phyloP scores from a whole-genome alignment of 176 grass and related monocot species.

The Olyra latifolia region DNA sequence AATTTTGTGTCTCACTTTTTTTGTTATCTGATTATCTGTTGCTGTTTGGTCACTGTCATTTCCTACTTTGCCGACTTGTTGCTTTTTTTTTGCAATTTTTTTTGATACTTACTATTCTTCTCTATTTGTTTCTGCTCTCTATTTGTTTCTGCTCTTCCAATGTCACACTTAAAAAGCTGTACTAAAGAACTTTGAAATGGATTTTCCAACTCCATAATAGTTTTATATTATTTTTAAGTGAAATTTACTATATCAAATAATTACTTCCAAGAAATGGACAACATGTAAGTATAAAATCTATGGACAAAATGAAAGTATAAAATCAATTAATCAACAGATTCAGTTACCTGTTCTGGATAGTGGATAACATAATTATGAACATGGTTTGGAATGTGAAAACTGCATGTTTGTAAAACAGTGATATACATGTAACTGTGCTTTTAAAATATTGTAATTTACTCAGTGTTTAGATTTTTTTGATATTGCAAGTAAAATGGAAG shows the following conservation, averaged over 20 bases:
- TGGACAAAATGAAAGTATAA: background rate
- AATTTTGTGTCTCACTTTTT: background rate
- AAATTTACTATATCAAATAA: background rate
- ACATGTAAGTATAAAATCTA: no score
- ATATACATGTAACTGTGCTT: background rate
- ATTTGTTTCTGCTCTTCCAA: background rate
- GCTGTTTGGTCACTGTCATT: slow-evolving; percentile 3
- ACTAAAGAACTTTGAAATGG: background rate
- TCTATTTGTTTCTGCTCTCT: background rate
- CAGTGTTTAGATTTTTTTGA: background rate
- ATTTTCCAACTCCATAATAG: background rate
- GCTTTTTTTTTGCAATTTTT: background rate
- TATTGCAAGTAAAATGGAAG: slow-evolving; percentile 1
- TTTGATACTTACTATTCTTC: background rate
- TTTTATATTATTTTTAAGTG: background rate
- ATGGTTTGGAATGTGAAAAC: background rate
- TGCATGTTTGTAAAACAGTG: background rate
- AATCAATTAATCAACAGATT: background rate
- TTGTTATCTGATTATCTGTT: background rate
- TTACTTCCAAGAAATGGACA: background rate
- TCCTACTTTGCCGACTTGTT: background rate
- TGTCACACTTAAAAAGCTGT: background rate
- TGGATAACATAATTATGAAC: no score
- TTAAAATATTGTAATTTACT: background rate
- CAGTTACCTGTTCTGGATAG: background rate